Percentiles rank a stretch among this genome's conserved stretches.
Conservation (phyloP, 1,139 yeast species). For the Pichia cactophila region DNA sequence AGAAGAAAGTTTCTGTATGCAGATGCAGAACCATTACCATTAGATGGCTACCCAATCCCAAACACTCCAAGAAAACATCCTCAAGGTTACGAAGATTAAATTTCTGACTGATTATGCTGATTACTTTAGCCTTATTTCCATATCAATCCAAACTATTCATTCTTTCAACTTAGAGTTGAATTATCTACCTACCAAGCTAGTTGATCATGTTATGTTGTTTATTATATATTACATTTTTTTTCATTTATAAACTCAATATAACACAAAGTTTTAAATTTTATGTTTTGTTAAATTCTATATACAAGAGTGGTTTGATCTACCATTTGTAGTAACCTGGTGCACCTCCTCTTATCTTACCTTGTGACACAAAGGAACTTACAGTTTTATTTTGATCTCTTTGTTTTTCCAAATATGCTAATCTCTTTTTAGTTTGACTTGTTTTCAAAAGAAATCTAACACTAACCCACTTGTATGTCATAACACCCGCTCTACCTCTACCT, state of each 20-base stretch:
- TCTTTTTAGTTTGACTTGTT: constrained; percentile 50
- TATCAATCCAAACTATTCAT: neutral
- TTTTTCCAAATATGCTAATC: constrained; percentile 53
- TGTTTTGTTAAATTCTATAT: neutral
- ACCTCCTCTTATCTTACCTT: constrained; percentile 37
- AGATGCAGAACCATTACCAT: constrained; percentile 65
- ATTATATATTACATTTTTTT: neutral
- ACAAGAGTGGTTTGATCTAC: constrained; percentile 25
- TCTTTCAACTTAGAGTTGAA: neutral
- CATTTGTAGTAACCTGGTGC: constrained; percentile 44
- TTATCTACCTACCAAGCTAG: neutral
- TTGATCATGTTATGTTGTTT: neutral
- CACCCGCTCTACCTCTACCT: constrained; percentile 87
- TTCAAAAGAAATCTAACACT: constrained; percentile 77
- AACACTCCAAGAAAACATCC: constrained; percentile 46
- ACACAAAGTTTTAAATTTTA: neutral
- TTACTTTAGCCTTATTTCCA: too few relatives aligned
- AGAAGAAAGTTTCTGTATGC: constrained; percentile 62
- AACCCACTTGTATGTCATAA: constrained; percentile 65
- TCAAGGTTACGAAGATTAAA: constrained; percentile 48
- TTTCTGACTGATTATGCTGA: neutral
- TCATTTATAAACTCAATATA: neutral
- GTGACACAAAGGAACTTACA: constrained; percentile 36
- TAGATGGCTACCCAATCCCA: constrained; percentile 58
- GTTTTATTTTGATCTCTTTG: constrained; percentile 32